Conservation (phyloP, 331 rosid species). For the Quercus tomentella region DNA sequence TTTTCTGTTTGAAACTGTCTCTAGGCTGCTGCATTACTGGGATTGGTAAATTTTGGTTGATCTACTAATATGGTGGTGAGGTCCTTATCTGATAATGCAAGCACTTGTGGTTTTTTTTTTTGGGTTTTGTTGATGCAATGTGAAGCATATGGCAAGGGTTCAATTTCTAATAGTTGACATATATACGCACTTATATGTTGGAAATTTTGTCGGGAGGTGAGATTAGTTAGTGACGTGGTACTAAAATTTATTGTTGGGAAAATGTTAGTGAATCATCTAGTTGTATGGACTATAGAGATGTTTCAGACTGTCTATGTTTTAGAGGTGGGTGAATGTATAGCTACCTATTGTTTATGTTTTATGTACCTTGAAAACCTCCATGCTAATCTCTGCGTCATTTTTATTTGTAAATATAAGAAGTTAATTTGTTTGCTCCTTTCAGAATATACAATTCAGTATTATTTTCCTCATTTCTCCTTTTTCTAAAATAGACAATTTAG, state of each 20-base stretch:
- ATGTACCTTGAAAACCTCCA: not conserved
- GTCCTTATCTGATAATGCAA: not conserved
- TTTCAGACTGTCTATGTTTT: not conserved
- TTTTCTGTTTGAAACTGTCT: not conserved
- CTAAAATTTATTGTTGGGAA: not conserved
- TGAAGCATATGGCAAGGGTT: not conserved
- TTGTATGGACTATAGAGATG: not conserved
- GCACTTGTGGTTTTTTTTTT: not conserved
- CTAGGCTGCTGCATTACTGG: not conserved
- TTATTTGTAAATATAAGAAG: not conserved
- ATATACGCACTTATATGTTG: not conserved
- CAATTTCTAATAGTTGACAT: not conserved
- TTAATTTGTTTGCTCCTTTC: not conserved
- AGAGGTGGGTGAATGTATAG: not conserved
- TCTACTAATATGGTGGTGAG: not conserved
- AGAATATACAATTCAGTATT: not conserved
- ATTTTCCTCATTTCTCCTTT: not conserved
- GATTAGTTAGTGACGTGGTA: not conserved
- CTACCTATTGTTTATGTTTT: not conserved
- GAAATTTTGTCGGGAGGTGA: not conserved
- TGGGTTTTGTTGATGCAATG: not conserved
- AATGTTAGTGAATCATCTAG: not conserved
- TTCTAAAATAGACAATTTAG: too few species aligned
- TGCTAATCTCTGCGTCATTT: not conserved
- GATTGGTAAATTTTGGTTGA: not conserved